Evolutionary conservation across 2,329 filamentous ascomycete genomes (phyloP), one percentile per base, ranked within the genome.

Genomic region (Hirsutella thompsonii): DNA sequence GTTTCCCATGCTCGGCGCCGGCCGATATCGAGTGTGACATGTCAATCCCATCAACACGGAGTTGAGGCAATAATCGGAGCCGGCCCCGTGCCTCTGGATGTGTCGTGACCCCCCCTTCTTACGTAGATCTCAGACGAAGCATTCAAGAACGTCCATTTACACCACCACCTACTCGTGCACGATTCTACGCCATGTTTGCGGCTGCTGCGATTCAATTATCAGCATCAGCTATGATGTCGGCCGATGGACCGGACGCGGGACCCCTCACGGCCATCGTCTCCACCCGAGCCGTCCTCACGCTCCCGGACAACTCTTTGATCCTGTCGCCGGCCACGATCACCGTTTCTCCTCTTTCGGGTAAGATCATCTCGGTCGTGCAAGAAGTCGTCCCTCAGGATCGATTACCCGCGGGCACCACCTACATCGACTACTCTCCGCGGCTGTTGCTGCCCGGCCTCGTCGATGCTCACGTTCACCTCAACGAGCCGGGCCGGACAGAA

Each of bases 401-500:
- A 34, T 95, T 96, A 58, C 82, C 88, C 1, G 55, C 70, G 0
- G 77, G 75, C 32, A 79, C 81, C 8, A 69, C 71, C 5, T 96
- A 96, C 61, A 72, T 76, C 50, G 81, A 98, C 67, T 80, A 94
- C 64, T 86, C 83, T 19, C 87, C 90, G 10, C 75, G 81, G 60
- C 72, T 96, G 37, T 69, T 98, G 32, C 72, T 96, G 28, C 92
- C 92, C 0, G 92, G 92, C 18, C 70, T 98, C 23, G 90, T 98
- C 16, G 92, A 98, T 59, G 90, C 92, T 29, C 92, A 98, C 60
- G 92, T 98, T 30, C 92, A 98, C 65, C 76, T 96, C 52, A 96
- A 96, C 56, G 92, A 98, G 65, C 92, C 92, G 1, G 92, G 92
- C 34, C 77, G 92, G 43, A 95, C 90, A 40, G 90, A 95, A 74